These are phyloP conservation scores for Crithidia mellificae DNA, from an alignment of 208 protist genomes.

Conservation along the genomic window DNA sequence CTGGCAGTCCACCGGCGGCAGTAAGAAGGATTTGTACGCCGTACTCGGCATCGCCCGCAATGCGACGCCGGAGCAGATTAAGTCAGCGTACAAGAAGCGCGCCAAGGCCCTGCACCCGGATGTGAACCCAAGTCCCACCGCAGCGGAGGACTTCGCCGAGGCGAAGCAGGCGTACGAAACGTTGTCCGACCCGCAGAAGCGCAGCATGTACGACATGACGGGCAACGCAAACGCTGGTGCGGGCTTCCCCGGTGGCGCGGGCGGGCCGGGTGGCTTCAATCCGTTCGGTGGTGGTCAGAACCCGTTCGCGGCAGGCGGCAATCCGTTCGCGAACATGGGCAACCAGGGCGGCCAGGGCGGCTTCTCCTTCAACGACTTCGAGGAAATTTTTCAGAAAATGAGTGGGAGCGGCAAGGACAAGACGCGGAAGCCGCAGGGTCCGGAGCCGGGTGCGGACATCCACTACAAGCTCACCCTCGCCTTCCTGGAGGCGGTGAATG, in stretches of 20 bases:
- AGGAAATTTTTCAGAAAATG: slow-evolving; percentile 91
- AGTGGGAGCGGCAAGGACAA: slow-evolving; percentile 83
- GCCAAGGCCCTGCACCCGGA: slow-evolving; percentile 89
- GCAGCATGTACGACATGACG: slow-evolving; percentile 92
- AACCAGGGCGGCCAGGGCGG: slow-evolving; percentile 37
- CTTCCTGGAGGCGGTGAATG: slow-evolving; percentile 89
- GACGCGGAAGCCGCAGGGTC: slow-evolving; percentile 79
- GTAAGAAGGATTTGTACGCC: slow-evolving; percentile 81
- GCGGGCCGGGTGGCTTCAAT: slow-evolving; percentile 43
- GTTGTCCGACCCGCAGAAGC: slow-evolving; percentile 88
- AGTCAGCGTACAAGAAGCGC: slow-evolving; percentile 83
- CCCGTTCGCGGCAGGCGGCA: slow-evolving; percentile 51
- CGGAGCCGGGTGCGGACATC: slow-evolving; percentile 85
- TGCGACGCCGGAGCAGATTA: slow-evolving; percentile 83
- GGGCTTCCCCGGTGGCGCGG: too few species aligned
- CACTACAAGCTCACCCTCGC: slow-evolving; percentile 81
- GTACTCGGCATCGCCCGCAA: slow-evolving; percentile 80
- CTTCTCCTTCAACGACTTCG: slow-evolving; percentile 89
- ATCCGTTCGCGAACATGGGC: slow-evolving; percentile 59
- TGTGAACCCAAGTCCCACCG: slow-evolving; percentile 78
- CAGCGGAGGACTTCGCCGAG: slow-evolving; percentile 86
- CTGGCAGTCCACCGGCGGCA: slow-evolving; percentile 33
- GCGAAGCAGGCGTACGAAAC: slow-evolving; percentile 92
- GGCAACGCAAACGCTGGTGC: slow-evolving; percentile 77
- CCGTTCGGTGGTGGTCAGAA: slow-evolving; percentile 58